Evolutionary conservation across 2,329 filamentous ascomycete species (phyloP).

Genomic region (Trichocomaceae sp.): DNA sequence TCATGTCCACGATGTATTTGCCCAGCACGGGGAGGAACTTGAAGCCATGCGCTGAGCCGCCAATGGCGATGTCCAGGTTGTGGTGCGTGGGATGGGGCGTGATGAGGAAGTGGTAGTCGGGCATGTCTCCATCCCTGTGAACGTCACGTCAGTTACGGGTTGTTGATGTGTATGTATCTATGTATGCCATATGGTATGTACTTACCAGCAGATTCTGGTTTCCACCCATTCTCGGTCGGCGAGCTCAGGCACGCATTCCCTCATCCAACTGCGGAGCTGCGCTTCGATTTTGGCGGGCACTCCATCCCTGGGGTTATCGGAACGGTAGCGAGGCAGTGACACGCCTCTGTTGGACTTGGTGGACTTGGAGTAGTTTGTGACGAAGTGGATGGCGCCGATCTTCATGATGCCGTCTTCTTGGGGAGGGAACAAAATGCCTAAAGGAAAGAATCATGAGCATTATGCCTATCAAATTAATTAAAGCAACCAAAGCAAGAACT

Average conservation of each 20-base stretch:
- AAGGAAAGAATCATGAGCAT: slow-evolving; percentile 31
- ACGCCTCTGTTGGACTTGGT: slow-evolving; percentile 19
- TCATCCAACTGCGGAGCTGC: slow-evolving; percentile 43
- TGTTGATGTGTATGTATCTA: too few species aligned
- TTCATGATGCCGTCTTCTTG: slow-evolving; percentile 30
- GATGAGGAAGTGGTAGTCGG: slow-evolving; percentile 50
- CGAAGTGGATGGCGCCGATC: slow-evolving; percentile 6
- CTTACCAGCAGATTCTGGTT: slow-evolving; percentile 52
- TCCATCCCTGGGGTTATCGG: slow-evolving; percentile 39
- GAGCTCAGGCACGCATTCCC: slow-evolving; percentile 49
- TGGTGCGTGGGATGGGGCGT: slow-evolving; percentile 32
- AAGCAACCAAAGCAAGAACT: too few species aligned
- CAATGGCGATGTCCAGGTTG: slow-evolving; percentile 17
- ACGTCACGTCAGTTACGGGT: background rate
- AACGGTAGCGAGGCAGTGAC: slow-evolving; percentile 18
- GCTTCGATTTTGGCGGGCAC: slow-evolving; percentile 42
- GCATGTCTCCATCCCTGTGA: slow-evolving; percentile 44
- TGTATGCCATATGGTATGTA: too few species aligned
- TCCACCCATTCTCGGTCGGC: slow-evolving; percentile 40
- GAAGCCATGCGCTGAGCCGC: slow-evolving; percentile 2
- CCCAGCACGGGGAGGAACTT: slow-evolving; percentile 3
- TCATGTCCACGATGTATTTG: slow-evolving; percentile 22
- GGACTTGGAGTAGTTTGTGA: background rate
- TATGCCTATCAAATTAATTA: too few species aligned
- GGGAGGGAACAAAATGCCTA: slow-evolving; percentile 41